Percentiles rank a stretch among this genome's conserved stretches.
These are phyloP conservation scores for Hypoxylon sp. DNA, from an alignment of 2,329 filamentous ascomycete genomes.

Conservation along the genomic window DNA sequence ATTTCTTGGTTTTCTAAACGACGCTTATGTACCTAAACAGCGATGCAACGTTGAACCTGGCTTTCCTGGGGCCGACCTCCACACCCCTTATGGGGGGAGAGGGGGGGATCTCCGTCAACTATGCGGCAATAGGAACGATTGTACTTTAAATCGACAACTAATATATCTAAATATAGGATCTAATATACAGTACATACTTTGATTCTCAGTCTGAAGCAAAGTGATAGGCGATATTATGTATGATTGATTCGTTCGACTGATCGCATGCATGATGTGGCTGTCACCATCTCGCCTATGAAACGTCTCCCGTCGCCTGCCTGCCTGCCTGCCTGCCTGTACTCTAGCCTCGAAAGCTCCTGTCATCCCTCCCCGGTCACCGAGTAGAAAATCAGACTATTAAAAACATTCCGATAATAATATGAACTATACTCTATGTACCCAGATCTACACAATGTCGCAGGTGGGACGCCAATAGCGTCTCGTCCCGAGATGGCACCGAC, in stretches of 20 bases:
- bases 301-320: neutral
- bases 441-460: conserved; percentile 21
- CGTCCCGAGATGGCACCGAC: conserved; percentile 27
- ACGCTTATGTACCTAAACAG: no score
- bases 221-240: no score
- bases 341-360: neutral
- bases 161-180: conserved; percentile 24
- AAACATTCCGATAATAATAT: neutral
- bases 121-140: neutral
- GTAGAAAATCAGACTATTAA: conserved; percentile 2
- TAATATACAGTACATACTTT: no score
- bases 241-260: no score
- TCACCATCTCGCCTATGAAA: conserved; percentile 15
- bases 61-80: conserved; percentile 9
- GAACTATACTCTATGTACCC: no score
- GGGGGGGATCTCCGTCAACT: neutral
- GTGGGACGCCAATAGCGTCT: conserved; percentile 5
- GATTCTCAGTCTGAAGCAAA: no score
- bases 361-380: neutral
- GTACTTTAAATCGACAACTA: conserved; percentile 14
- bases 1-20: no score
- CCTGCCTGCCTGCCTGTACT: no score
- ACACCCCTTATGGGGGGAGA: conserved; percentile 3
- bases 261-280: conserved; percentile 22
- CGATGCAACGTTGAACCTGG: conserved; percentile 14